Evolutionary conservation across 345 rosid genomes (phyloP), one percentile per base, ranked within the genome.

Genomic region (Lepidium didymum): DNA sequence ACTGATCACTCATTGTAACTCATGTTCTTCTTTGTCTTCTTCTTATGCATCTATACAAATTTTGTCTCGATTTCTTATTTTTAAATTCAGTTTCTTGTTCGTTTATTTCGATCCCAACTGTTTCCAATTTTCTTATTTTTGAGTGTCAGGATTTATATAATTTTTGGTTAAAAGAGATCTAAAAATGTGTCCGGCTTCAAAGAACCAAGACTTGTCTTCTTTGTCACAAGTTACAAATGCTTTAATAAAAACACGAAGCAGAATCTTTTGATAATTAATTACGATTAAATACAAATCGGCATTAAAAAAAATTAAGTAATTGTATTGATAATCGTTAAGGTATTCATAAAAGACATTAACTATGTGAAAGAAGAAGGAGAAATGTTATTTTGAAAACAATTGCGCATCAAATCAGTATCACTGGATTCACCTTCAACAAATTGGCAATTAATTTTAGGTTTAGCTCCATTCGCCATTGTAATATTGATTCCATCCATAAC

Each of bases 21-120:
- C 68, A 62, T 64, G 56, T 63, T 62, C 51, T 23, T 62, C 49
- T 55, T 53, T 71, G 75, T 71, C 63, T 53, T 71, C 53, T 70
- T 57, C 64, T 35, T 55, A 46, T 15, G 49, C 56, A 69, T 69
- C 23, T 27, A 21, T 15, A 46, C 34, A 47, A 34, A 40, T 25
- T 27, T 37, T 67, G 63, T 49, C 49, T 68, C 6, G 14, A 29
- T 23, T 6, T 10, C 35, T 44, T 16, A 7, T 7, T 27, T 47
- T 49, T 25, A 42, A 18, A 59, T n/a, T 40, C 43, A 50, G 52
- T 50, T 60, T 37, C 43, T 62, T 43, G 62, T 54, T 63, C 44
- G 63, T 38, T 51, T 51, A 15, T 64, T 64, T 25, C n/a, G 3
- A 21, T 36, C 36, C 36, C 31, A 47, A 49, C 56, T 35, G 56